Base-by-base conservation (phyloP, 352 stramenopile genomes). In the Phytophthora macrochlamydospora region DNA sequence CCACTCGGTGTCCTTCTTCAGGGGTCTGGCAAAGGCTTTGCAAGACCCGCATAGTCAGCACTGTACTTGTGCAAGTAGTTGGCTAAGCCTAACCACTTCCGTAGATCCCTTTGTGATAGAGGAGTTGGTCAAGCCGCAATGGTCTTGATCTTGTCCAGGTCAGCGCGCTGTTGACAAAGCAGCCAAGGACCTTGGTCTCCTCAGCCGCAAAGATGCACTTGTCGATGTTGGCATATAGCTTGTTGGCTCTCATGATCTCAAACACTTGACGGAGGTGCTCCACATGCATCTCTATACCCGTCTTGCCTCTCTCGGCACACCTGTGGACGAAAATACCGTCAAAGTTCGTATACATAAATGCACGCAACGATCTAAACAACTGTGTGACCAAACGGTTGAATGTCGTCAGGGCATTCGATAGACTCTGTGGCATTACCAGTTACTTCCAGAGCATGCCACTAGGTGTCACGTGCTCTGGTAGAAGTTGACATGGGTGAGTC, bases 321-420 rank as follows among this genome's bases (percentile, higher is more conserved):
- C 52, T 59, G 24, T 70, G 69, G 14, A 74, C 38, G 51, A 65
- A 78, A 13, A 78, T 33, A 40, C 75, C 70, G 52, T 75, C 70
- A 33, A 78, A 74, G 29, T 78, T 75, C 6, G 28, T 55, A 2
- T 45, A 51, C 30, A 56, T 40, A 46, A 64, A 67, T 7, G 59
- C 56, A 7, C 57, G 46, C 31, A 62, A 8, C 8, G 53, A 28
- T 7, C 56, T 31, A 7, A 62, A 11, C 35, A 40, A 40, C 9
- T 40, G 35, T 40, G 35, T 40, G 35, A 40, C 35, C 35, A 40
- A 40, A 11, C 35, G 35, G 9, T 40, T 40, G 9, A 40, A 40
- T 11, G 35, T 40, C 35, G 35, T 50, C 14, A 63, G 63, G 6
- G 56, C 51, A 29, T 69, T 62, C 9, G 29, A 55, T 35, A 76